Base-by-base conservation (phyloP, 371 early-diverging fungal species). In the Mortierella sp. region DNA sequence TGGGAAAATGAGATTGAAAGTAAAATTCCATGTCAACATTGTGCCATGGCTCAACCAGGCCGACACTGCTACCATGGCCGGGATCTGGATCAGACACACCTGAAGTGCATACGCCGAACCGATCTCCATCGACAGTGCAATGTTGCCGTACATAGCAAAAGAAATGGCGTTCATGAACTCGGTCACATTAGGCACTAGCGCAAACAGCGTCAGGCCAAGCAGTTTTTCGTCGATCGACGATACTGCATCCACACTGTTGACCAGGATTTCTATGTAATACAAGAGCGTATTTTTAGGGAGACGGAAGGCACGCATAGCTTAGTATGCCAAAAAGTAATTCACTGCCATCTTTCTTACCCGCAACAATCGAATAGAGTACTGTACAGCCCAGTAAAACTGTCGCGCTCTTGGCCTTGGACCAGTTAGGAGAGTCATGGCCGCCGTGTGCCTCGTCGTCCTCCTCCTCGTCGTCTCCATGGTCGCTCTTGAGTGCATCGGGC, bases 131-230 rank as follows among this genome's bases (percentile, higher is more conserved):
- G 94, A 91, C 26, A 97, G 85, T 0, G 92, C 93, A 79, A 97
- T 94, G 78, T 97, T 96, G 53, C 94, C 93, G 69, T 92, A 83
- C 51, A 93, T 75, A 14, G 97, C 96, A 86, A 97, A 97, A 1
- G 95, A 93, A 51, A 95, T 93, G 44, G 97, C 97, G 72, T 97
- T 97, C 85, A 94, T 91, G 70, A 97, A 95, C 80, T 97, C 98
- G n/a, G 98, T 95, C 32, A 96, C 91, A 55, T 90, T 94, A 23
- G 98, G 98, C 3, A 95, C 97, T 61, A 97, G 66, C 2, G 97
- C 95, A 83, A 97, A 96, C 51, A 97, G 71, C 0, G 98, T 97
- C 64, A 96, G 69, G 0, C 98, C 98, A 31, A 97, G 61, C 50
- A 95, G 89, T 73, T 97, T 97, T 54, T 95, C 95, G 61, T 87